A percentile compares a stretch with the other conserved stretches of the same genome.
Evolutionary conservation across 2,329 filamentous ascomycete species (phyloP).

Genomic region (Aureobasidium sp.): DNA sequence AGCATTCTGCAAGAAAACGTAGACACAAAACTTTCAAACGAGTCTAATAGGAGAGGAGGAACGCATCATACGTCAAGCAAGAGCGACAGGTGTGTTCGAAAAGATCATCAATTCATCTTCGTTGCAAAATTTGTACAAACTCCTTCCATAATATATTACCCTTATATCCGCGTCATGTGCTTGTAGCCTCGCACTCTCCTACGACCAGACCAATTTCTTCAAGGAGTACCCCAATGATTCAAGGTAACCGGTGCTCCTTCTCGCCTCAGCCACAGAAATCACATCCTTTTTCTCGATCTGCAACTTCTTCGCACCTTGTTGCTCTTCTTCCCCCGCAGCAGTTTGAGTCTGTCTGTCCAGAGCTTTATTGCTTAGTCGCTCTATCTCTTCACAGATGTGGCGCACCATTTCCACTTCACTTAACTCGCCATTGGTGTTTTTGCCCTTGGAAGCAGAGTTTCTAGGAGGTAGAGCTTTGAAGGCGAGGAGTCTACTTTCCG

Average conservation of each 20-base stretch:
- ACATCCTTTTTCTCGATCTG: slow-evolving; percentile 59
- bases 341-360: slow-evolving; percentile 20
- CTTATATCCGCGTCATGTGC: background rate
- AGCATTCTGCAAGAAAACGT: too few relatives aligned
- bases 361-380: slow-evolving; percentile 49
- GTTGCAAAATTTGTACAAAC: background rate
- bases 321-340: slow-evolving; percentile 18
- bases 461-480: slow-evolving; percentile 50
- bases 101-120: background rate
- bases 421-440: slow-evolving; percentile 24
- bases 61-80: too few relatives aligned
- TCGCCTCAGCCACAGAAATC: slow-evolving; percentile 77
- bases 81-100: background rate
- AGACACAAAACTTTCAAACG: too few relatives aligned
- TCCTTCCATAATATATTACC: background rate
- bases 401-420: slow-evolving; percentile 51
- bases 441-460: slow-evolving; percentile 31
- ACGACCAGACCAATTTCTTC: slow-evolving; percentile 87
- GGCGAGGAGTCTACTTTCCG: slow-evolving; percentile 37
- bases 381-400: slow-evolving; percentile 68
- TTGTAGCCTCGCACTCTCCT: background rate
- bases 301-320: slow-evolving; percentile 17
- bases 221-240: slow-evolving; percentile 84
- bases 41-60: too few relatives aligned
- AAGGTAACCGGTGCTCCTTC: slow-evolving; percentile 74